phyloP scores from a whole-genome alignment of 1,284 basidiomycete genomes.

The Phenoliferia sp. region DNA sequence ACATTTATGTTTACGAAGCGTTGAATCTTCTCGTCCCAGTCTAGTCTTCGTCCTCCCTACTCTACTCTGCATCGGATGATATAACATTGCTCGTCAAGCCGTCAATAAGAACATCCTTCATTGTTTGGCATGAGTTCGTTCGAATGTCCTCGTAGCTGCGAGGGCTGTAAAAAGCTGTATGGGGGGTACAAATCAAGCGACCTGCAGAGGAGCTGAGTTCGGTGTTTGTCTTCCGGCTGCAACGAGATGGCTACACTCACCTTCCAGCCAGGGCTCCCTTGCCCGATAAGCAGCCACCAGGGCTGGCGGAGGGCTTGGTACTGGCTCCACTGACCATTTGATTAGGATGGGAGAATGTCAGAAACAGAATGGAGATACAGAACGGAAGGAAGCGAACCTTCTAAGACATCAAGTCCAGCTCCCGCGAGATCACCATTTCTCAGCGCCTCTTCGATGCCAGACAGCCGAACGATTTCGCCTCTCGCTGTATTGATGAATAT shows the following conservation, averaged over 20 bases:
- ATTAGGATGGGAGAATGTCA: too few species aligned
- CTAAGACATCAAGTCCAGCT: slow-evolving; percentile 59
- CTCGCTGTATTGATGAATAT: slow-evolving; percentile 67
- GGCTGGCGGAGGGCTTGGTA: slow-evolving; percentile 21
- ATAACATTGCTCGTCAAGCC: background rate
- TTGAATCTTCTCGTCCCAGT: too few species aligned
- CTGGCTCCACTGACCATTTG: slow-evolving; percentile 19
- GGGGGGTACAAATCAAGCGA: slow-evolving; percentile 17
- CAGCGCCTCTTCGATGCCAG: slow-evolving; percentile 76
- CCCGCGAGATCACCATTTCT: slow-evolving; percentile 74
- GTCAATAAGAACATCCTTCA: background rate
- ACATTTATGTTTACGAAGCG: too few species aligned
- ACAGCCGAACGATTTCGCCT: slow-evolving; percentile 67
- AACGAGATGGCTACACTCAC: background rate
- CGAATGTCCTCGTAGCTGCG: slow-evolving; percentile 21
- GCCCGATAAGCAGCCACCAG: slow-evolving; percentile 31
- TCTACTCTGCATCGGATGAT: background rate
- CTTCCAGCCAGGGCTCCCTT: slow-evolving; percentile 29
- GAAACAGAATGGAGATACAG: too few species aligned
- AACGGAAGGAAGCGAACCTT: too few species aligned
- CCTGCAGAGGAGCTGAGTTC: background rate
- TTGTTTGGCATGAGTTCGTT: background rate
- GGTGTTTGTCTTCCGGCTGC: background rate
- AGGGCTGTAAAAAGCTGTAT: slow-evolving; percentile 23
- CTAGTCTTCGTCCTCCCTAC: too few species aligned